These are phyloP conservation scores for Takashimella koratensis DNA, from an alignment of 1,284 basidiomycete genomes.

Conservation along the genomic window DNA sequence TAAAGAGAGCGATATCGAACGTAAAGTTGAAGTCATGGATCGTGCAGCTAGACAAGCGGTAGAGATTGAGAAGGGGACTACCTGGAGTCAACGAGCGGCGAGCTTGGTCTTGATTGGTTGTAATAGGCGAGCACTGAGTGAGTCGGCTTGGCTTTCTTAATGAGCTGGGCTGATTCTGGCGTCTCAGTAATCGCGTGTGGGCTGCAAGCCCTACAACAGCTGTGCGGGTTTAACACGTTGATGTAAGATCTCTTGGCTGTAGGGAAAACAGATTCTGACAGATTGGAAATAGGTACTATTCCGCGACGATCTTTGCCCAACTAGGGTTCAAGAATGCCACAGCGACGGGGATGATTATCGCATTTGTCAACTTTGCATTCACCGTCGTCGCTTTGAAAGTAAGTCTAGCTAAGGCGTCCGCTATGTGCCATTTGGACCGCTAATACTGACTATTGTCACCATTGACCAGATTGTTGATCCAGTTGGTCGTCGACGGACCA, in stretches of 20 bases:
- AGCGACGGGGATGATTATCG: slow-evolving; percentile 71
- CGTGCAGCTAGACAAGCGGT: slow-evolving; percentile 63
- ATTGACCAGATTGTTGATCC: slow-evolving; percentile 61
- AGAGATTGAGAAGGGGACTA: slow-evolving; percentile 61
- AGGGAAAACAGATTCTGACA: too few relatives aligned
- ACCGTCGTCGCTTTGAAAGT: slow-evolving; percentile 73
- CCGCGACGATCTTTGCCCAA: slow-evolving; percentile 70
- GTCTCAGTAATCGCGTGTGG: slow-evolving; percentile 65
- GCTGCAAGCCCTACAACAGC: slow-evolving; percentile 75
- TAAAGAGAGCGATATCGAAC: slow-evolving; percentile 60
- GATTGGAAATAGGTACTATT: slow-evolving; percentile 66
- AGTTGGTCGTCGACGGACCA: slow-evolving; percentile 69
- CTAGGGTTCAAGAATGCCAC: slow-evolving; percentile 78
- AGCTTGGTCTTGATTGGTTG: slow-evolving; percentile 59
- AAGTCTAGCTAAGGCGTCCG: background rate
- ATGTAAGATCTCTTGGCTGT: slow-evolving; percentile 54
- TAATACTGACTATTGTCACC: background rate
- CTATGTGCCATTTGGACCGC: background rate
- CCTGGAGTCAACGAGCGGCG: slow-evolving; percentile 57
- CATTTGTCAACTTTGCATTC: slow-evolving; percentile 75
- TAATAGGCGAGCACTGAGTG: slow-evolving; percentile 68
- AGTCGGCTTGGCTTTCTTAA: slow-evolving; percentile 28
- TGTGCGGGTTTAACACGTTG: slow-evolving; percentile 70
- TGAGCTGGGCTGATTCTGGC: background rate
- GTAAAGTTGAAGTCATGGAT: slow-evolving; percentile 61